Conservation (phyloP, 495 filamentous ascomycete species). For the Glonium stellatum region DNA sequence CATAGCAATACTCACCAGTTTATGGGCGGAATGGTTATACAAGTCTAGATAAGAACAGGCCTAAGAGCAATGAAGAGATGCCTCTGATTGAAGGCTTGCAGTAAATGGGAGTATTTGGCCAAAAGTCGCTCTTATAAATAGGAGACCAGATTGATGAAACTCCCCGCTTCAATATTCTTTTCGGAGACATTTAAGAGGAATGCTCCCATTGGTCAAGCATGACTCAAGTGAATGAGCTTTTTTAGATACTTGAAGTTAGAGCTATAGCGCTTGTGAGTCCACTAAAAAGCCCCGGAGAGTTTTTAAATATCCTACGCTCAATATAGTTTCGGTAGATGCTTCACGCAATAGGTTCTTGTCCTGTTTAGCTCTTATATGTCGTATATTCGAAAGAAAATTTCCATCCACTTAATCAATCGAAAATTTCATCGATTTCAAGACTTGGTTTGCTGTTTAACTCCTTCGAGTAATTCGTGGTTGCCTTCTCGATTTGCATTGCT, state of each 20-base stretch:
- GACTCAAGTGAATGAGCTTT: no score
- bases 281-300: background rate
- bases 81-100: no score
- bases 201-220: background rate
- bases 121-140: no score
- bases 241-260: no score
- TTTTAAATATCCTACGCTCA: background rate
- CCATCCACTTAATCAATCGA: conserved; percentile 1
- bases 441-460: background rate
- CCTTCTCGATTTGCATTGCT: background rate
- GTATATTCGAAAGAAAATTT: background rate
- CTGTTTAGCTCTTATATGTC: background rate
- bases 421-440: background rate
- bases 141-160: background rate
- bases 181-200: conserved; percentile 2
- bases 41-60: background rate
- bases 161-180: background rate
- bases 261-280: no score
- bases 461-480: background rate
- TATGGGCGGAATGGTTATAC: background rate
- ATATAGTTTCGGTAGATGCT: background rate
- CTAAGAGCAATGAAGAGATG: no score
- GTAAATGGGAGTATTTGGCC: background rate
- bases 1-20: background rate
- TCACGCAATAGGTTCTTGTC: background rate